Evolutionary conservation across 768 basidiomycete species (phyloP).

Genomic region (Lentinula edodes): DNA sequence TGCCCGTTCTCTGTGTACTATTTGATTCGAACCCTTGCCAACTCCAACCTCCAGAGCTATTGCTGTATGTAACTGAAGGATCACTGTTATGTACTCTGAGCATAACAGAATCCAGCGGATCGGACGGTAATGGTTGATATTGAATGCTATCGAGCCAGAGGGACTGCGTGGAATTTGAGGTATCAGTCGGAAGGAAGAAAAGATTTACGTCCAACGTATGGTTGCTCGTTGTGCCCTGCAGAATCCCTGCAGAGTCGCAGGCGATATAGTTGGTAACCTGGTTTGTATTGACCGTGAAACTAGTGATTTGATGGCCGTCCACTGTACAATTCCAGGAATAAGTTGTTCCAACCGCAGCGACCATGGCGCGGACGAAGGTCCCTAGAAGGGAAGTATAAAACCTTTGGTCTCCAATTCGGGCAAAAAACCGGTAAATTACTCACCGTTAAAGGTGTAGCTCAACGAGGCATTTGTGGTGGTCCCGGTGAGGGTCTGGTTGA

Average conservation of each 20-base stretch:
- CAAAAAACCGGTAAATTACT: neutral
- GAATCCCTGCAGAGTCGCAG: neutral
- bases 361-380: neutral
- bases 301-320: neutral
- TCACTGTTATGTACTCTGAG: slow-evolving; percentile 3
- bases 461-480: neutral
- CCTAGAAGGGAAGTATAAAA: neutral
- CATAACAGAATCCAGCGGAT: neutral
- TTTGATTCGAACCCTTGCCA: neutral
- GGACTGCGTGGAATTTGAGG: neutral
- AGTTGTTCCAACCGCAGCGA: neutral
- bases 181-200: neutral
- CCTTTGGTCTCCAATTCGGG: no score
- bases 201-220: slow-evolving; percentile 1
- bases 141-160: slow-evolving; percentile 2
- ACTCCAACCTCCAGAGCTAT: neutral
- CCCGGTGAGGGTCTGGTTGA: neutral
- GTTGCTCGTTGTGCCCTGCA: neutral
- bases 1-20: neutral
- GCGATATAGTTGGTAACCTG: slow-evolving; percentile 2
- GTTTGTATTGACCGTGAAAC: neutral
- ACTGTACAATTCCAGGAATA: slow-evolving; percentile 2
- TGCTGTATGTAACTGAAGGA: neutral
- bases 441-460: slow-evolving; percentile 1
- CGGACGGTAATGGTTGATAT: neutral